A percentile compares a stretch with the other conserved stretches of the same genome.
Conservation (phyloP, 2,329 filamentous ascomycete genomes). For the Fusarium kyushuense region DNA sequence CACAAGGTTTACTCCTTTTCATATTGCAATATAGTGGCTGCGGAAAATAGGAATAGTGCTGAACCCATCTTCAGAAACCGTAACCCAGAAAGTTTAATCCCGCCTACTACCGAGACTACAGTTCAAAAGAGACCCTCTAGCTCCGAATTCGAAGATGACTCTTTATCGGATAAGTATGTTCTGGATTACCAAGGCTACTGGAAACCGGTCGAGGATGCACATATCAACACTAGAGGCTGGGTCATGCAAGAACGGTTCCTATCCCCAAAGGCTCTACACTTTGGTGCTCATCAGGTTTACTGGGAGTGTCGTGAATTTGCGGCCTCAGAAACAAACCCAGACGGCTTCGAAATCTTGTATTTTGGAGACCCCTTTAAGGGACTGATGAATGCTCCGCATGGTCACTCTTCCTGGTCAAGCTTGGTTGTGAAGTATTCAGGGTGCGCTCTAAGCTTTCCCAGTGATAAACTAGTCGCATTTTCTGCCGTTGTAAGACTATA, state of each 20-base stretch:
- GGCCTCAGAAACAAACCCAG: neutral
- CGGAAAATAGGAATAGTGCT: neutral
- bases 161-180: neutral
- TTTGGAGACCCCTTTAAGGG: neutral
- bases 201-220: neutral
- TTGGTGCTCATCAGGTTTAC: neutral
- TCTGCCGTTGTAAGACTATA: neutral
- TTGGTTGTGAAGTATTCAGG: neutral
- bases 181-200: neutral
- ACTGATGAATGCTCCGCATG: neutral
- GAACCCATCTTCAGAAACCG: neutral
- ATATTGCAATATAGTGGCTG: neutral
- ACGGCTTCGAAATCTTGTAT: neutral
- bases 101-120: neutral
- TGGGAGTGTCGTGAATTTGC: neutral
- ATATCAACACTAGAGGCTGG: neutral
- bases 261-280: neutral
- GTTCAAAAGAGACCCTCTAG: neutral
- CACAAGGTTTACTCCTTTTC: neutral
- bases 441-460: neutral
- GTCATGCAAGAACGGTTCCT: neutral
- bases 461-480: neutral
- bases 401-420: neutral
- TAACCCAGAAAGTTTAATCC: neutral
- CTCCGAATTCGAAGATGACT: neutral